These are phyloP conservation scores for Chenopodium suecicum DNA, from an alignment of 148 eudicot genomes.

Conservation along the genomic window DNA sequence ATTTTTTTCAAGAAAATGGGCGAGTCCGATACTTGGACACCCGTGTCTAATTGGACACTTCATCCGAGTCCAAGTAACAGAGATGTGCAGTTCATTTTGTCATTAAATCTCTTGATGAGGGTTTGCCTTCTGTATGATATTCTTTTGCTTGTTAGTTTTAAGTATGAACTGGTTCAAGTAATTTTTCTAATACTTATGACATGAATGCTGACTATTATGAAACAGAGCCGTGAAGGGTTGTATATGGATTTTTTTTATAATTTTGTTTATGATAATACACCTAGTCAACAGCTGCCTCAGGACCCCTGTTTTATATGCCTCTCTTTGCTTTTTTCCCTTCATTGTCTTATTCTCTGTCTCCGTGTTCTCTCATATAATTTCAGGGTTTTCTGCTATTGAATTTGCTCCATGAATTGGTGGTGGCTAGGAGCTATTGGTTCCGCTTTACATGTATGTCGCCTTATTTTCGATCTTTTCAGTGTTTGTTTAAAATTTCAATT, in stretches of 20 bases:
- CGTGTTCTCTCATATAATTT: background rate
- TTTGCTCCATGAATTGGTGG: slow-evolving; percentile 36
- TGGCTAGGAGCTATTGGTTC: slow-evolving; percentile 38
- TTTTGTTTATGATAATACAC: background rate
- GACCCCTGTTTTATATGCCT: background rate
- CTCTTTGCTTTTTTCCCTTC: background rate
- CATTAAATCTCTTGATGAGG: background rate
- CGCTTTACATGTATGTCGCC: slow-evolving; percentile 23
- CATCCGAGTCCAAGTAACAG: too few relatives aligned
- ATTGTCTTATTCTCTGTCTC: background rate
- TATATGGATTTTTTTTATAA: background rate
- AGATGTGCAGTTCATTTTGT: background rate
- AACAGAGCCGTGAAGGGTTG: slow-evolving; percentile 9
- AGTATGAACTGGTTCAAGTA: background rate
- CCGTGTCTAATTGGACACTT: too few relatives aligned
- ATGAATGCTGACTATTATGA: background rate
- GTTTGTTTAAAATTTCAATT: background rate
- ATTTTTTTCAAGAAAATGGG: too few relatives aligned
- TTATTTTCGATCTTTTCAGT: background rate
- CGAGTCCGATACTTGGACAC: too few relatives aligned
- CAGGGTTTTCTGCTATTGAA: background rate
- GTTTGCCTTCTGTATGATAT: background rate
- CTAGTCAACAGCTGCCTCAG: slow-evolving; percentile 20
- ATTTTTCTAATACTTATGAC: background rate
- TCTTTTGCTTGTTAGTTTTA: background rate